Evolutionary conservation across 2,329 filamentous ascomycete genomes (phyloP).

Genomic region (Colletotrichum gloeosporioides): DNA sequence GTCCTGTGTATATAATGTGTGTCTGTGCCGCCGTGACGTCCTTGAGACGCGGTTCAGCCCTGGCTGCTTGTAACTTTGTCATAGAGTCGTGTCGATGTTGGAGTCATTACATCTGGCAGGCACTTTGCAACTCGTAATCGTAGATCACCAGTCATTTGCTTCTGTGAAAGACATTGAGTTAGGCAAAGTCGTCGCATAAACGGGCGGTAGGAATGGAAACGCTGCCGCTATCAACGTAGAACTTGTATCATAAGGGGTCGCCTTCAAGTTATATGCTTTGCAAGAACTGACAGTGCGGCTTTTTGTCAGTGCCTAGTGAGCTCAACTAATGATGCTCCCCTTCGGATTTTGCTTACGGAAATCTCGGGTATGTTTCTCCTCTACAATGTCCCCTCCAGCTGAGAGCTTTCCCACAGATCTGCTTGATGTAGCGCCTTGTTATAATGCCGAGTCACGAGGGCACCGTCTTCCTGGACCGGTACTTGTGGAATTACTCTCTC

Average conservation of each 20-base stretch:
- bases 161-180: fast-evolving
- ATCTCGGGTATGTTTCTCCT: background rate
- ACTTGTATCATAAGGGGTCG: fast-evolving
- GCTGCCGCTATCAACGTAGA: fast-evolving
- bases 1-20: too few relatives aligned
- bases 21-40: too few relatives aligned
- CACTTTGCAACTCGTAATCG: background rate
- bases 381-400: fast-evolving
- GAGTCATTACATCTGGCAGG: fast-evolving
- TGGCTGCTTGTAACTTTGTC: background rate
- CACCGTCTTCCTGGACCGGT: background rate
- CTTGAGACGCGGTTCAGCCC: too few relatives aligned
- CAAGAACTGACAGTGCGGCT: fast-evolving
- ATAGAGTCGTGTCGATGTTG: background rate
- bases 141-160: fast-evolving
- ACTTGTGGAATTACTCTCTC: fast-evolving
- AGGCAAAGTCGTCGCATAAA: background rate
- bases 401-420: background rate
- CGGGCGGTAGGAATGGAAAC: fast-evolving
- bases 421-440: background rate
- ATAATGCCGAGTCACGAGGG: background rate
- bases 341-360: too few relatives aligned
- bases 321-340: too few relatives aligned
- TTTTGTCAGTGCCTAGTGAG: too few relatives aligned
- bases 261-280: background rate